Evolutionary conservation across 208 protist species (phyloP).

Genomic region (Trypanosoma rangeli): DNA sequence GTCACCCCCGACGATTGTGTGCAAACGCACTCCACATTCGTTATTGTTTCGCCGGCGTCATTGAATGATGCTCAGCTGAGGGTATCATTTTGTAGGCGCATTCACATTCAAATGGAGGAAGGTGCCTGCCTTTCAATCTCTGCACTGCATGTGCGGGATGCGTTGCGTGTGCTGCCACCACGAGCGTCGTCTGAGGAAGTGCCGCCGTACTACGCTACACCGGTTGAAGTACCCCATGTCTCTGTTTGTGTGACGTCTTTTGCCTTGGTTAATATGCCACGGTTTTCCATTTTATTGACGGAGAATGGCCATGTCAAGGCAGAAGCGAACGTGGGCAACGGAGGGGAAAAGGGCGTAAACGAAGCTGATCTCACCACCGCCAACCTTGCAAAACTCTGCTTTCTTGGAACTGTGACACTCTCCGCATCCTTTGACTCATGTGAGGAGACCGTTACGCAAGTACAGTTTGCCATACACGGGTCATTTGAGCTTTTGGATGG

Average conservation of each 20-base stretch:
- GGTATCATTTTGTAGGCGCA: not conserved
- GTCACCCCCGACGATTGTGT: constrained; percentile 16
- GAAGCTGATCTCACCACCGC: not conserved
- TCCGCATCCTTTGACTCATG: not conserved
- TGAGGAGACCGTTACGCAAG: not conserved
- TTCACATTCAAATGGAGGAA: constrained; percentile 12
- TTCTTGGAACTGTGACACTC: constrained; percentile 13
- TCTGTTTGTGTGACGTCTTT: not conserved
- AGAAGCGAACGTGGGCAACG: not conserved
- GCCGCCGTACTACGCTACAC: constrained; percentile 1
- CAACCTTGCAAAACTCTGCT: constrained; percentile 11
- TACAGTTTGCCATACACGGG: constrained; percentile 11
- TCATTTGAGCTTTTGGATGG: constrained; percentile 28
- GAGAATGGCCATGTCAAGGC: constrained; percentile 2
- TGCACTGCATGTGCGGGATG: constrained; percentile 17
- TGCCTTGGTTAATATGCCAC: constrained; percentile 10
- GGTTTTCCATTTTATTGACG: constrained; percentile 12
- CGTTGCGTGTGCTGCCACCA: not conserved
- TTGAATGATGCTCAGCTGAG: not conserved
- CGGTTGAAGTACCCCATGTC: not conserved
- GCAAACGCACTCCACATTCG: constrained; percentile 10
- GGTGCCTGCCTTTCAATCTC: constrained; percentile 10
- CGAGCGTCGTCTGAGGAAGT: not conserved
- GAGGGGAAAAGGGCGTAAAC: not conserved
- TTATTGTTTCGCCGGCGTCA: constrained; percentile 8